Conservation (phyloP, 176 grass and related monocot species). For the Ananas comosus region DNA sequence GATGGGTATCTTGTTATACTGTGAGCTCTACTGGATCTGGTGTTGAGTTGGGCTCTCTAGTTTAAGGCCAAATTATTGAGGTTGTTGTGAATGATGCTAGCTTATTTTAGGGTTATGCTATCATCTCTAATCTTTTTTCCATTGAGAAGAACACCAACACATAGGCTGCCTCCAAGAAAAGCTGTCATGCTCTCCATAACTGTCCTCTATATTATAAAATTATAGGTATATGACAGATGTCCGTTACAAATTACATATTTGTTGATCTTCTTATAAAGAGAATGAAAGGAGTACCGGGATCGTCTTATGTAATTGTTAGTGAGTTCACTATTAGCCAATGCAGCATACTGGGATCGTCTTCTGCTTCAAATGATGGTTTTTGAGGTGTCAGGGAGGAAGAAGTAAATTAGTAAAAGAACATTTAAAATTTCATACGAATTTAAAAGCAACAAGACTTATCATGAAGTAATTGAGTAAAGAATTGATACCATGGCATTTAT, state of each 20-base stretch:
- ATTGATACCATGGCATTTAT: constrained; percentile 6
- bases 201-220: constrained; percentile 52
- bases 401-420: constrained; percentile 6
- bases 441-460: constrained; percentile 10
- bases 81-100: constrained; percentile 42
- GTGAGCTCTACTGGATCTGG: constrained; percentile 27
- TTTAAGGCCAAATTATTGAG: constrained; percentile 64
- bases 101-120: constrained; percentile 56
- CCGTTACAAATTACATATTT: background rate
- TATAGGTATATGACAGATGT: background rate
- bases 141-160: constrained; percentile 63
- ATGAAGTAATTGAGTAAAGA: too few relatives aligned
- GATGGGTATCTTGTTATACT: constrained; percentile 34
- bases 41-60: constrained; percentile 59
- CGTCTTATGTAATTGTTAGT: background rate
- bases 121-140: constrained; percentile 95
- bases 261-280: background rate
- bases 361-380: constrained; percentile 39
- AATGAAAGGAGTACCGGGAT: too few relatives aligned
- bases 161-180: constrained; percentile 67
- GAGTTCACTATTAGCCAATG: background rate
- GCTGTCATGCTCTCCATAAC: constrained; percentile 84
- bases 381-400: constrained; percentile 26
- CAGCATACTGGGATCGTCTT: constrained; percentile 37
- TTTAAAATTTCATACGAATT: constrained; percentile 24